Conservation (phyloP, 2,329 filamentous ascomycete species). For the Colletotrichum sp. region DNA sequence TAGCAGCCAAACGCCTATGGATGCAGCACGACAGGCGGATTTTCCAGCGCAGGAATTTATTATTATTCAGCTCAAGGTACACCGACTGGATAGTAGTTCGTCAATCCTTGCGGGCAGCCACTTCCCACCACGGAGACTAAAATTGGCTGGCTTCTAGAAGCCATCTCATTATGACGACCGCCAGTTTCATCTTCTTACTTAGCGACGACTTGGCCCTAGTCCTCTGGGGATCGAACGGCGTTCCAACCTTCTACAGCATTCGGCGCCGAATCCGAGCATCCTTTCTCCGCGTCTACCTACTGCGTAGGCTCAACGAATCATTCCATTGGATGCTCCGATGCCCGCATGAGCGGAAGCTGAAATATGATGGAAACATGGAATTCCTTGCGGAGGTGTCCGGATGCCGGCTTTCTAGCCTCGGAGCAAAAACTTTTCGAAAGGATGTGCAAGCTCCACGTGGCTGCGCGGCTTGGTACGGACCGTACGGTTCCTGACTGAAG, state of each 20-base stretch:
- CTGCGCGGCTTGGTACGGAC: neutral
- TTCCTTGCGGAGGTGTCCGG: neutral
- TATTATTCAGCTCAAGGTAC: neutral
- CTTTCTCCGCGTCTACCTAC: neutral
- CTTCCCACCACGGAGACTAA: neutral
- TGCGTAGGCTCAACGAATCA: neutral
- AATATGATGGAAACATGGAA: neutral
- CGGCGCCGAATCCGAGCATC: neutral
- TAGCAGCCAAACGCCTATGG: neutral
- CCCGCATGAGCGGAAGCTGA: neutral
- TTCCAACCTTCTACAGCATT: slow-evolving; percentile 4
- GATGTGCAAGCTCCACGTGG: neutral
- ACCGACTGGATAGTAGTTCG: neutral
- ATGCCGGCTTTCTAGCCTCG: neutral
- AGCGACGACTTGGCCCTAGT: neutral
- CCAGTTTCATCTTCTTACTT: neutral
- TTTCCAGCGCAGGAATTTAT: neutral
- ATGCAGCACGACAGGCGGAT: neutral
- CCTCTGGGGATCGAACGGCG: neutral
- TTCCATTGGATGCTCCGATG: neutral
- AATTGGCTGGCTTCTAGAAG: neutral
- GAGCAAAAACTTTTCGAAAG: neutral
- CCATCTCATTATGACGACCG: neutral
- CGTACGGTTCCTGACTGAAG: neutral
- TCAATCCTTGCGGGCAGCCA: neutral